These are phyloP conservation scores for Crithidia acanthocephali DNA, from an alignment of 208 protist species.

Conservation along the genomic window DNA sequence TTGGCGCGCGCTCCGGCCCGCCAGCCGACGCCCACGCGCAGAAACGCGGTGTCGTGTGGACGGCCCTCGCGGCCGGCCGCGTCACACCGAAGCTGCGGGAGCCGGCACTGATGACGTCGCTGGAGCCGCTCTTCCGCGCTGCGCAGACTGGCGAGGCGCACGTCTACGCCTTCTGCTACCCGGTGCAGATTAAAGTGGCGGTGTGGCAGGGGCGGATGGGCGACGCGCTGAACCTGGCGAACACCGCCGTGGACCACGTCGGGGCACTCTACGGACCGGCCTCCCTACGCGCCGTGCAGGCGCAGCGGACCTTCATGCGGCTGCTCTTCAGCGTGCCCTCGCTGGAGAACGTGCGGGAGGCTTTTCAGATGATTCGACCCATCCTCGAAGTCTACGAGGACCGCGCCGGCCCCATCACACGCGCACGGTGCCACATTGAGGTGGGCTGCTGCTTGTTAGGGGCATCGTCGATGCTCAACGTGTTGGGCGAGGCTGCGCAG, in stretches of 20 bases:
- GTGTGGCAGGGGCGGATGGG: conserved; percentile 60
- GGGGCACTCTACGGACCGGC: conserved; percentile 30
- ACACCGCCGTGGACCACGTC: conserved; percentile 34
- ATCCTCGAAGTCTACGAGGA: conserved; percentile 54
- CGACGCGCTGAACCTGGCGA: conserved; percentile 54
- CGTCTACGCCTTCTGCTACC: conserved; percentile 68
- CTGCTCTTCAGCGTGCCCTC: conserved; percentile 44
- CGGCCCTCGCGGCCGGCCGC: conserved; percentile 41
- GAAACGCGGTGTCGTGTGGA: conserved; percentile 43
- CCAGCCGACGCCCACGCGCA: neutral
- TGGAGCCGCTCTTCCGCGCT: conserved; percentile 57
- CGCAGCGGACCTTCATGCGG: conserved; percentile 33
- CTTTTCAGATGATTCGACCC: conserved; percentile 34
- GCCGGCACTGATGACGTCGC: conserved; percentile 37
- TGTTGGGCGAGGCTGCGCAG: conserved; percentile 41
- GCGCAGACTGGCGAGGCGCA: conserved; percentile 52
- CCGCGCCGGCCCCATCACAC: conserved; percentile 57
- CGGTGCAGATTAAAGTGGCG: conserved; percentile 61
- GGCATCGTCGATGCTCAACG: conserved; percentile 30
- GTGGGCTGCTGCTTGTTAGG: conserved; percentile 71
- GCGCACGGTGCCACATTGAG: conserved; percentile 66
- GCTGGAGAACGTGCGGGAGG: conserved; percentile 46
- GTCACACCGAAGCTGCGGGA: conserved; percentile 62
- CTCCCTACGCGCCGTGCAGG: conserved; percentile 52
- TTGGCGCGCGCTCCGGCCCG: conserved; percentile 40